Percentiles rank a stretch among this genome's conserved stretches.
Evolutionary conservation across 2,329 filamentous ascomycete species (phyloP).

Genomic region (Rhynchosporium agropyri): DNA sequence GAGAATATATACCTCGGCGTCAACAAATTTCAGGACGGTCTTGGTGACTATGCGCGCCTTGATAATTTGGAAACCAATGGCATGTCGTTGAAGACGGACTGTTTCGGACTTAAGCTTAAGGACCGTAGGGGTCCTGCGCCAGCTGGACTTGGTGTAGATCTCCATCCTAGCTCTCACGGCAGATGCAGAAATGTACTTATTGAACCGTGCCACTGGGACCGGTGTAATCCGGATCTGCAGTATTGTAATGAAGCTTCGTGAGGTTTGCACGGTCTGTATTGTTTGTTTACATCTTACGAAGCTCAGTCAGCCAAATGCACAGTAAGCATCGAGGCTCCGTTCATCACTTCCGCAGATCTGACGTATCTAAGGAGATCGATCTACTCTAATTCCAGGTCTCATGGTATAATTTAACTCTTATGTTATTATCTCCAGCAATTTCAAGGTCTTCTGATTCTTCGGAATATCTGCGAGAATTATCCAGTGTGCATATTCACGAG

Average conservation of each 20-base stretch:
- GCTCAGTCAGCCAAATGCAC: background rate
- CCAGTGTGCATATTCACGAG: too few relatives aligned
- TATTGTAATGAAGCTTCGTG: background rate
- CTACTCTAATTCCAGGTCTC: too few relatives aligned
- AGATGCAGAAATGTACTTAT: too few relatives aligned
- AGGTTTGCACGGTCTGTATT: background rate
- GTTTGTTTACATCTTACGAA: background rate
- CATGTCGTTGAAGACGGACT: conserved; percentile 5
- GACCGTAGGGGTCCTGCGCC: background rate
- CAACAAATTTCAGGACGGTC: conserved; percentile 1
- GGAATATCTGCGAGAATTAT: too few relatives aligned
- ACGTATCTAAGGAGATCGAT: too few relatives aligned
- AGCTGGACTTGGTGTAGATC: too few relatives aligned
- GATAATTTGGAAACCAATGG: conserved; percentile 2
- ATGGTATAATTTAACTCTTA: too few relatives aligned
- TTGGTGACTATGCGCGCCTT: background rate
- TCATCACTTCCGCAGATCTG: too few relatives aligned
- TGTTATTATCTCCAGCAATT: too few relatives aligned
- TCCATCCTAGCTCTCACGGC: too few relatives aligned
- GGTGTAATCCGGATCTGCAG: background rate
- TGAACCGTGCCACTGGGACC: too few relatives aligned
- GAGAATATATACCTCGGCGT: background rate
- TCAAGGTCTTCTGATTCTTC: too few relatives aligned
- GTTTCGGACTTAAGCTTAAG: background rate
- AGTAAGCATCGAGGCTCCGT: background rate